A percentile compares a stretch with the other conserved stretches of the same genome.
Evolutionary conservation across 345 rosid genomes (phyloP).

Genomic region (Iberis pinnata): DNA sequence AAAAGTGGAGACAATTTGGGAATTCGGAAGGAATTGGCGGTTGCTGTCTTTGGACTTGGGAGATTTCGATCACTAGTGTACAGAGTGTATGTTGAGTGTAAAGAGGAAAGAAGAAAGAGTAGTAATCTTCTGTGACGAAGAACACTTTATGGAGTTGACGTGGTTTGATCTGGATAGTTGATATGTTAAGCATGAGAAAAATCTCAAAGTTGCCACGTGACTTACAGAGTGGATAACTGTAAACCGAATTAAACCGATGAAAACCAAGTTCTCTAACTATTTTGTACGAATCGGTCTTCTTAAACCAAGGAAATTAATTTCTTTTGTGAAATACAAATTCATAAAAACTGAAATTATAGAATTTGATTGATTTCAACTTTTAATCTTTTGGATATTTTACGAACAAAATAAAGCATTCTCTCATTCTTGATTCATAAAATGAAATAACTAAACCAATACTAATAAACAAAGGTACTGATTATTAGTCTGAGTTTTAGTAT

Average conservation of each 20-base stretch:
- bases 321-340: no score
- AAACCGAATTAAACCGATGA: slow-evolving; percentile 15
- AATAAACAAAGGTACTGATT: no score
- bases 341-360: no score
- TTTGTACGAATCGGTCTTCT: no score
- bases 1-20: slow-evolving; percentile 6
- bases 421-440: no score
- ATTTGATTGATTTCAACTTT: no score
- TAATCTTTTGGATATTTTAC: no score
- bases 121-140: background rate
- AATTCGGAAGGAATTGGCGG: slow-evolving; percentile 23
- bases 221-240: background rate
- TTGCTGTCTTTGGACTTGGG: slow-evolving; percentile 19
- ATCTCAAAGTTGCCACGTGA: background rate
- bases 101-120: slow-evolving; percentile 20
- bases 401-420: no score
- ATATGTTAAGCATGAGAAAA: background rate
- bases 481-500: no score
- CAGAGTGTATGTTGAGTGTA: slow-evolving; percentile 30
- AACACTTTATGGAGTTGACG: slow-evolving; percentile 10
- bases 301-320: no score
- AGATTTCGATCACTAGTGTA: slow-evolving; percentile 24
- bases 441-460: no score
- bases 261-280: no score
- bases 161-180: slow-evolving; percentile 16